phyloP scores from a whole-genome alignment of 73 alveolate genomes.

The Paramecium caudatum region DNA sequence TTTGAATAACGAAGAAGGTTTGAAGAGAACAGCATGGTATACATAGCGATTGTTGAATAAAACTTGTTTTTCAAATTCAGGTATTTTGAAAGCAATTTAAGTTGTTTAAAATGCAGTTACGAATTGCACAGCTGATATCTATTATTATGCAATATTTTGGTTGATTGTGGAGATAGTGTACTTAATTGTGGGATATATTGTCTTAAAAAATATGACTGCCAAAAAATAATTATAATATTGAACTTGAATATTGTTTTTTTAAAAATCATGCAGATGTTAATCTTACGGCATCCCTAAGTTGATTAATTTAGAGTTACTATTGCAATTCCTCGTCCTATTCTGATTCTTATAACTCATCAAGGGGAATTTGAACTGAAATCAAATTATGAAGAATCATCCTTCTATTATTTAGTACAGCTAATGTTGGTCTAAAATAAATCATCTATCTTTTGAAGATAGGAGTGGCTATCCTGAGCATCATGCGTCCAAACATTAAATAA shows the following conservation, averaged over 20 bases:
- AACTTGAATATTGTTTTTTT: conserved; percentile 14
- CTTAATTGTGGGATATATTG: neutral
- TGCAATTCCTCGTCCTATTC: conserved; percentile 31
- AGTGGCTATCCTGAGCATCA: neutral
- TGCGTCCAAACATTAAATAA: conserved; percentile 2
- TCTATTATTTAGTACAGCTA: conserved; percentile 11
- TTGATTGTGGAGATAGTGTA: neutral
- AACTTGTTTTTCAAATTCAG: conserved; percentile 19
- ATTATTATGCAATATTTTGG: conserved; percentile 30
- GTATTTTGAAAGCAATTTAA: conserved; percentile 11
- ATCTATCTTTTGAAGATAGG: conserved; percentile 15
- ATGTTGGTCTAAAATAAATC: conserved; percentile 20
- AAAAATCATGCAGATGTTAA: conserved; percentile 51
- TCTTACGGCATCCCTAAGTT: conserved; percentile 40
- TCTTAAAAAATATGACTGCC: neutral
- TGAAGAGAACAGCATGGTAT: conserved; percentile 29
- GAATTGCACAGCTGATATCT: conserved; percentile 14
- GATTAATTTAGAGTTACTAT: conserved; percentile 34
- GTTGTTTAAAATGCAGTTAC: conserved; percentile 9
- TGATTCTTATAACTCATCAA: conserved; percentile 13
- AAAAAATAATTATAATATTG: neutral
- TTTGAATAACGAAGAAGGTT: conserved; percentile 14
- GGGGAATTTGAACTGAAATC: neutral
- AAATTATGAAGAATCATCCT: neutral
- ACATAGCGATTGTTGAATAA: conserved; percentile 10